Evolutionary conservation across 805 yeast species (phyloP).

Genomic region (Myxozyma geophila): DNA sequence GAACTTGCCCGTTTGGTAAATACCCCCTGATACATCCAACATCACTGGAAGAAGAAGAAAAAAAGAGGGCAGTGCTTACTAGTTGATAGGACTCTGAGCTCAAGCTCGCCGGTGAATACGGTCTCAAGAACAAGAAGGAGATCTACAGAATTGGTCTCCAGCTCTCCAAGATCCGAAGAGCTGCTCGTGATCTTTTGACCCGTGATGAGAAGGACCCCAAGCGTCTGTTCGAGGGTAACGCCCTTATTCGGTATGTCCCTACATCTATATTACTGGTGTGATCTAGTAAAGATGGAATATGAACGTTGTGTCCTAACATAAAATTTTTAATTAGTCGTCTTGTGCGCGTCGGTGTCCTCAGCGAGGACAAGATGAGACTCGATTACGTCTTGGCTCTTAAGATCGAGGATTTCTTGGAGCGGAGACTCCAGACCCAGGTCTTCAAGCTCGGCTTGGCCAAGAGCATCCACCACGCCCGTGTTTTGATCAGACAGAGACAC

Average conservation of each 20-base stretch:
- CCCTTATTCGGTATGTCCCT: conserved; percentile 74
- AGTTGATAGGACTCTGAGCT: conserved; percentile 78
- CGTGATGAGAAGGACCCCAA: conserved; percentile 99
- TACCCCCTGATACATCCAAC: not conserved
- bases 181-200: conserved; percentile 99
- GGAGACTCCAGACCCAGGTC: conserved; percentile 99
- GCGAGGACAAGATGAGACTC: conserved; percentile 99
- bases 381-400: conserved; percentile 99
- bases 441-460: conserved; percentile 99
- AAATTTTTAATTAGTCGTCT: conserved; percentile 62
- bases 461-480: conserved; percentile 99
- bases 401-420: conserved; percentile 99
- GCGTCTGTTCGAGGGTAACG: conserved; percentile 99
- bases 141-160: conserved; percentile 99
- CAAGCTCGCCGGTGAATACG: conserved; percentile 99
- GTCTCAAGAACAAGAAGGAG: conserved; percentile 99
- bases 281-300: conserved; percentile 7
- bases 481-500: conserved; percentile 97
- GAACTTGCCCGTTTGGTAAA: conserved; percentile 91
- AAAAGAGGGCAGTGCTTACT: not conserved
- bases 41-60: not conserved
- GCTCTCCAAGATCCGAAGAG: conserved; percentile 99
- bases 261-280: conserved; percentile 8
- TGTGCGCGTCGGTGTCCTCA: conserved; percentile 97
- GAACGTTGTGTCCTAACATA: conserved; percentile 11